Evolutionary conservation across 345 rosid species (phyloP), one percentile per base, ranked within the genome.

Genomic region (Camelina neglecta): DNA sequence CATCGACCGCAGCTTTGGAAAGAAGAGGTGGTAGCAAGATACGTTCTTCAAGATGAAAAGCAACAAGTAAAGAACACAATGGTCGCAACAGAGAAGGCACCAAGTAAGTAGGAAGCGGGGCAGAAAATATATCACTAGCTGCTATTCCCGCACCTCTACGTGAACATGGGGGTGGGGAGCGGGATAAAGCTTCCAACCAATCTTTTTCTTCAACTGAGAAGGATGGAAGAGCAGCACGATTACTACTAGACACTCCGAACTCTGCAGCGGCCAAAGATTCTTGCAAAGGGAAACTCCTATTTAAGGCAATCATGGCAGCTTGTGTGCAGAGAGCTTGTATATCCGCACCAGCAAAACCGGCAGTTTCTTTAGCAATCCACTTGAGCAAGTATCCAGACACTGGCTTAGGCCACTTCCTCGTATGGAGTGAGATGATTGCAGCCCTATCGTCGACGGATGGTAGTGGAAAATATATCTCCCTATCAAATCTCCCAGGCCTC

Each of bases 301-400:
- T 95, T 83, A 95, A 79, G 57, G 96, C 93, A 84, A 88, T 82
- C 74, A 90, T 85, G 75, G 89, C 97, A 54, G 97, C 96, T 75
- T 90, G 99, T 41, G 97, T 90, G 79, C 99, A 95, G 65, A 95
- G 97, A 68, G 97, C 92, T 87, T 95, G 96, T 79, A 95, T 82
- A 89, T 95, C 97, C 42, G 99, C 97, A 83, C 99, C 99, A 79
- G 97, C 99, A 89, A 89, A 95, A 50, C 97, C 97, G 13, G 82
- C 85, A 44, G 99, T 90, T 86, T 85, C 81, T 77, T 80, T 82
- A 20, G 99, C 96, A 86, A 95, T 81, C 94, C 96, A 89, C 73
- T 86, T 82, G 58, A 90, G 92, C 79, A 95, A 80, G 69, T 85
- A 82, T 69, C 96, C 99, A 72, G 84, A 61, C 53, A 95, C 89